Percentiles rank a stretch among this genome's conserved stretches.
Conservation (phyloP, 1,284 basidiomycete species). For the Tausonia pullulans region DNA sequence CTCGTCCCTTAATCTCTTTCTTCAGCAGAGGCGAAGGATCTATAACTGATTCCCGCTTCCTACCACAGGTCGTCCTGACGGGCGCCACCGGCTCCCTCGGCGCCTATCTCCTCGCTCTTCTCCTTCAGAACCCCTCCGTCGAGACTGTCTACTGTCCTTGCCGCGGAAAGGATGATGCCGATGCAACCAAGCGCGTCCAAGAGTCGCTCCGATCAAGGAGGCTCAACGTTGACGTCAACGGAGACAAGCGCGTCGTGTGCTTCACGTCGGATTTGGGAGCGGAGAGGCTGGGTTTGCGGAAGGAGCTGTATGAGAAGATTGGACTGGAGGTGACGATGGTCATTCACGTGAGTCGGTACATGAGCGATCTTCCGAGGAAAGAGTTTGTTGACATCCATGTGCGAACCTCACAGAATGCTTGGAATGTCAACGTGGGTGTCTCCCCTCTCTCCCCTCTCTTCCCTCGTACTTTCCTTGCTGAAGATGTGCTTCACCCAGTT, state of each 20-base stretch:
- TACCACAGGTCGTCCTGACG: slow-evolving; percentile 37
- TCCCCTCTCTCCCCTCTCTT: not conserved
- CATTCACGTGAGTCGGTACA: slow-evolving; percentile 37
- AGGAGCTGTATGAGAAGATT: slow-evolving; percentile 35
- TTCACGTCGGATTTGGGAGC: slow-evolving; percentile 40
- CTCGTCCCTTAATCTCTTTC: not conserved
- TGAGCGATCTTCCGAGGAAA: too few species aligned
- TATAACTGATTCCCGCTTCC: too few species aligned
- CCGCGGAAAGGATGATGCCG: slow-evolving; percentile 37
- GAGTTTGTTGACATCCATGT: too few species aligned
- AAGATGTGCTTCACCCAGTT: slow-evolving; percentile 22
- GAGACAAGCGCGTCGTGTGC: slow-evolving; percentile 30
- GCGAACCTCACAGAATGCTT: slow-evolving; percentile 28
- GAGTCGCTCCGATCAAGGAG: slow-evolving; percentile 31
- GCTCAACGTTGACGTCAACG: slow-evolving; percentile 18
- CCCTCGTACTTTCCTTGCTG: too few species aligned
- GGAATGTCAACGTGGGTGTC: slow-evolving; percentile 36
- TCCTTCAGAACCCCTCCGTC: slow-evolving; percentile 36
- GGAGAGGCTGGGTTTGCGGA: slow-evolving; percentile 37
- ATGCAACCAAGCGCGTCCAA: slow-evolving; percentile 34
- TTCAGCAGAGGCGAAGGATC: not conserved
- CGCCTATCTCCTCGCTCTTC: slow-evolving; percentile 46
- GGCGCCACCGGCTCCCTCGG: slow-evolving; percentile 53
- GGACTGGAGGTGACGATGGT: slow-evolving; percentile 36
- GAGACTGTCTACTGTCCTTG: slow-evolving; percentile 44